A percentile compares a stretch with the other conserved stretches of the same genome.
Evolutionary conservation across 305 asterid species (phyloP).

Genomic region (Fraxinus ornus): DNA sequence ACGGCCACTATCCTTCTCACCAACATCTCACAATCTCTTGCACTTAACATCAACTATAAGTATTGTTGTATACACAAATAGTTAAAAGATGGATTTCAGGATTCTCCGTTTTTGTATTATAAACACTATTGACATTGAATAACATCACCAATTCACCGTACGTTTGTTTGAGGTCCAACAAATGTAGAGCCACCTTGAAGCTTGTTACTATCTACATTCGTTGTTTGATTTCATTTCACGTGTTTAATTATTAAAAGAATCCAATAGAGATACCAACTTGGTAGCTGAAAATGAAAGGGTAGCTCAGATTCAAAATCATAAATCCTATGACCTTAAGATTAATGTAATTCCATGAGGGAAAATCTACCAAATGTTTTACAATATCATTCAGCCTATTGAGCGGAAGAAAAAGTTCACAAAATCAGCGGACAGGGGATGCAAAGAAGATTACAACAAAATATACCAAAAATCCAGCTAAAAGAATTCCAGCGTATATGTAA

Average conservation of each 20-base stretch:
- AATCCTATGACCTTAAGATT: neutral
- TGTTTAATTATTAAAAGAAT: neutral
- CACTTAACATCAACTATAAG: neutral
- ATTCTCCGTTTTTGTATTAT: neutral
- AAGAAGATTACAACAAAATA: slow-evolving; percentile 86
- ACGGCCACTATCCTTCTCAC: neutral
- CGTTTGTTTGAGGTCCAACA: neutral
- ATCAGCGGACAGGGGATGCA: slow-evolving; percentile 74
- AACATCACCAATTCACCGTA: neutral
- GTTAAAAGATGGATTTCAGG: neutral
- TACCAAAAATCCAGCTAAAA: slow-evolving; percentile 81
- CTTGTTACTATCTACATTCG: neutral
- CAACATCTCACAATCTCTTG: neutral
- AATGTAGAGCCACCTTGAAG: neutral
- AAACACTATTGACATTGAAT: neutral
- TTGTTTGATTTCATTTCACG: neutral
- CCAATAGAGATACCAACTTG: neutral
- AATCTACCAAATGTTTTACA: slow-evolving; percentile 28
- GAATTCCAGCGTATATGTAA: slow-evolving; percentile 86
- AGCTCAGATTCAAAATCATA: neutral
- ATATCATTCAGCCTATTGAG: neutral
- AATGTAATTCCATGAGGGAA: neutral
- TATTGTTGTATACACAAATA: neutral
- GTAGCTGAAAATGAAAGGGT: neutral
- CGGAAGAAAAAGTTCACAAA: neutral